Evolutionary conservation across 805 yeast genomes (phyloP), one percentile per base, ranked within the genome.

Genomic region (Teunomyces panamensis): DNA sequence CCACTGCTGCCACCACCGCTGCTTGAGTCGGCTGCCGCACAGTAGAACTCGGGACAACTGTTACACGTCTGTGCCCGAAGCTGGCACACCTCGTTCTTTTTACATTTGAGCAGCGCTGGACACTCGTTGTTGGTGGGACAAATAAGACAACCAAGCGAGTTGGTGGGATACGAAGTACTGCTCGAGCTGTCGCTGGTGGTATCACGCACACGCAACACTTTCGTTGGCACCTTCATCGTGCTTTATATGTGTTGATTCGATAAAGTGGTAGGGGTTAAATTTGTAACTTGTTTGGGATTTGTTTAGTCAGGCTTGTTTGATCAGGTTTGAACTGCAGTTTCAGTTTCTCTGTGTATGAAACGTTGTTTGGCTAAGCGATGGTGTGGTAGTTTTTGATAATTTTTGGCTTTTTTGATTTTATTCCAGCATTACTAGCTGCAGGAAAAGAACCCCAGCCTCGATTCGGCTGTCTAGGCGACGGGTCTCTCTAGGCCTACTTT

Each of bases 31-130:
- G 45, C 42, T 1, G 56, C 42, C 9, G 51, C 54, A 54, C 73
- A 68, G 51, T 73, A 74, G 0, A 80, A 75, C 5, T 62, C 60
- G 0, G 91, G 80, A 60, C 92, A 86, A 42, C 68, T 47, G 2
- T 63, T 45, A 59, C 91, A 85, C 0, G 88, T 74, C 52, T 77
- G 82, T 0, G 78, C 65, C 0, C 86, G 73, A 56, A 77, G 62
- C 2, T 68, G 72, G 62, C 92, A 86, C 54, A 69, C 69, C 58
- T 83, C 79, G 51, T 74, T 75, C 10, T 56, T 58, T 0, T 64
- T 65, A 63, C 91, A 86, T 6, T 51, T 50, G 28, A 37, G 41
- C 30, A 26, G 14, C 9, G 41, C 16, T 3, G 88, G 89, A 63
- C 88, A 83, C 8, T 56, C 53, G 10, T 75, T 78, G 1, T 63